Conservation (phyloP, 108 stramenopile species). For the Conticribra guillardii region DNA sequence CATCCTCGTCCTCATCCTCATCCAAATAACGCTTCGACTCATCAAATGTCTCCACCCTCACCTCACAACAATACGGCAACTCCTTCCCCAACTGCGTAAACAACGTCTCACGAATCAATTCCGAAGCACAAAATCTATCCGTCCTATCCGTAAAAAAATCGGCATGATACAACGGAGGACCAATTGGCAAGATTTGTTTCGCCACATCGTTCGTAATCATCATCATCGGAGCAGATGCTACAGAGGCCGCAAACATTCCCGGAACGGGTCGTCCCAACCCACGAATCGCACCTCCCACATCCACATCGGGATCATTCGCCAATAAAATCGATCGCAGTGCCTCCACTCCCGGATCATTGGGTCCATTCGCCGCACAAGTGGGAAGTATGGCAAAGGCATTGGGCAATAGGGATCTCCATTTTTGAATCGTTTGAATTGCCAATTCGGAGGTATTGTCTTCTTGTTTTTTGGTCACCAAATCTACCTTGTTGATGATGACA, state of each 20-base stretch:
- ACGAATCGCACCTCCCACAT: conserved; percentile 71
- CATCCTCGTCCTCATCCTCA: conserved; percentile 18
- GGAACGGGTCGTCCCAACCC: conserved; percentile 77
- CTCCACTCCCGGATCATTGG: conserved; percentile 61
- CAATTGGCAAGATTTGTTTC: conserved; percentile 55
- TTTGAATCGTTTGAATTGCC: conserved; percentile 59
- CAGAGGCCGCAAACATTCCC: conserved; percentile 67
- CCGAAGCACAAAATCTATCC: conserved; percentile 86
- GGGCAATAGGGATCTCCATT: conserved; percentile 75
- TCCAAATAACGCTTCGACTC: conserved; percentile 64
- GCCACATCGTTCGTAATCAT: conserved; percentile 63
- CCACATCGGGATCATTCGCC: conserved; percentile 52
- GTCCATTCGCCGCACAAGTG: conserved; percentile 58
- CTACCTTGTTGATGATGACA: conserved; percentile 91
- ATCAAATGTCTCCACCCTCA: conserved; percentile 83
- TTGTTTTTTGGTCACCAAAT: conserved; percentile 60
- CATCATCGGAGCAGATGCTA: conserved; percentile 10
- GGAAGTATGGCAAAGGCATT: conserved; percentile 83
- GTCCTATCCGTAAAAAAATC: conserved; percentile 84
- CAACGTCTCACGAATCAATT: conserved; percentile 84
- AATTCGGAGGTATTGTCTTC: conserved; percentile 27
- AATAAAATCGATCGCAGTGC: conserved; percentile 65
- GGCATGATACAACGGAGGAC: conserved; percentile 76
- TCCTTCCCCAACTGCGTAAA: conserved; percentile 85
- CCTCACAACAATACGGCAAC: conserved; percentile 96